Base-by-base conservation (phyloP, 1,284 basidiomycete genomes). In the Austroboletus sp. region DNA sequence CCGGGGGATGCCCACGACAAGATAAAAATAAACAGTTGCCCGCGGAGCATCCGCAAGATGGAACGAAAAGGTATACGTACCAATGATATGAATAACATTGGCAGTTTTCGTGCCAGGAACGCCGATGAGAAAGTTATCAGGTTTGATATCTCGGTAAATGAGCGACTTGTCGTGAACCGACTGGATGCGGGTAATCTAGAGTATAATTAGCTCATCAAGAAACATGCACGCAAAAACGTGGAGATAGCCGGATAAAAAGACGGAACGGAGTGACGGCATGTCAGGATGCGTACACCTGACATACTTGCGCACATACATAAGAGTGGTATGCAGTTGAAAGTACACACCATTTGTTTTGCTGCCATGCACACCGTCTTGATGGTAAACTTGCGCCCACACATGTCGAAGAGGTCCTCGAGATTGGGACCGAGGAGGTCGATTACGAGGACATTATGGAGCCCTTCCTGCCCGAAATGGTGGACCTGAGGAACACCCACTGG, bases 341-440 rank as follows among this genome's bases (percentile, higher is more conserved):
- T 3, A 52, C 80, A 59, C 53, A 95, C 93, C 95, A 98, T 98
- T 69, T 98, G 95, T 67, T 89, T 94, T 25, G 95, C 95, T 46
- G 90, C 88, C 94, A 98, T 94, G 67, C 93, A 95, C 29, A 98
- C 96, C 0, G 94, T 97, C 78, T 98, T 98, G 69, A 95, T 84
- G 50, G 80, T 82, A 69, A 98, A 98, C 69, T 96, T 97, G 56
- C 95, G 83, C n/a, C 85, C 83, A 65, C 95, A 98, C 90, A 97
- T 93, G 69, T 98, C 94, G 63, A 98, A 98, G 30, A 98, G 75
- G 63, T 98, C 95, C 69, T 98, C 95, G 34, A 98, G 74, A 58
- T 92, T 95, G 1, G 95, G 95, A 5, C 95, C 95, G 7, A 98
- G 78, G 26, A 98, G 76, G 70, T 98, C 95, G 55, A 98, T 97